Evolutionary conservation across 2,329 filamentous ascomycete species (phyloP).

Genomic region (Neofusicoccum kwambonambiense): DNA sequence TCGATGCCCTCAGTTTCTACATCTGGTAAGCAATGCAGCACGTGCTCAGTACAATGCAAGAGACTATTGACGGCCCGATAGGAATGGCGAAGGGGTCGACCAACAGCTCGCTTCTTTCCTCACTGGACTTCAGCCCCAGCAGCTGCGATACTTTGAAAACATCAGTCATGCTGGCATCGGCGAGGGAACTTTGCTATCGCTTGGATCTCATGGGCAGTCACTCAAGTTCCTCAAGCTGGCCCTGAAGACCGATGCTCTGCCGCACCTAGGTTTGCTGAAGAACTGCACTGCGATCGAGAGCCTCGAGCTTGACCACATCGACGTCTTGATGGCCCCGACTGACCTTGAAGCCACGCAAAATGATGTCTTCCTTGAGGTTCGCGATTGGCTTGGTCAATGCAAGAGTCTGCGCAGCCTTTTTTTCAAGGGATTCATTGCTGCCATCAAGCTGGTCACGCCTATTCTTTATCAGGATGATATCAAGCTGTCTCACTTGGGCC

Average conservation of each 20-base stretch:
- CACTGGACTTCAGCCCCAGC: constrained; percentile 54
- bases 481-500: constrained; percentile 47
- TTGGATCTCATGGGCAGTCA: constrained; percentile 55
- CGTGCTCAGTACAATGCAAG: constrained; percentile 20
- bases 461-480: constrained; percentile 49
- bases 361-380: constrained; percentile 51
- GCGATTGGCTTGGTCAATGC: constrained; percentile 58
- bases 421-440: constrained; percentile 53
- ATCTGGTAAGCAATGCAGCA: constrained; percentile 36
- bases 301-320: constrained; percentile 50
- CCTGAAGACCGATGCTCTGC: constrained; percentile 49
- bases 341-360: constrained; percentile 54
- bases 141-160: constrained; percentile 58
- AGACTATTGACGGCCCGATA: constrained; percentile 3
- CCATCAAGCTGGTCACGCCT: constrained; percentile 53
- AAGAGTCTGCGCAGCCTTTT: constrained; percentile 50
- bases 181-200: constrained; percentile 52
- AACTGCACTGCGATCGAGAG: constrained; percentile 50
- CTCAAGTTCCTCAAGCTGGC: constrained; percentile 55
- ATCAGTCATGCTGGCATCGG: constrained; percentile 57
- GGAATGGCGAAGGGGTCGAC: constrained; percentile 51
- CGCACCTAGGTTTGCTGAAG: constrained; percentile 50
- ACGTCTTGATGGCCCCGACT: constrained; percentile 31
- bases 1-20: constrained; percentile 61
- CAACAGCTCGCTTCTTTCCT: constrained; percentile 60